Evolutionary conservation across 2,329 filamentous ascomycete species (phyloP).

Genomic region (Pezizomycotina sp.): DNA sequence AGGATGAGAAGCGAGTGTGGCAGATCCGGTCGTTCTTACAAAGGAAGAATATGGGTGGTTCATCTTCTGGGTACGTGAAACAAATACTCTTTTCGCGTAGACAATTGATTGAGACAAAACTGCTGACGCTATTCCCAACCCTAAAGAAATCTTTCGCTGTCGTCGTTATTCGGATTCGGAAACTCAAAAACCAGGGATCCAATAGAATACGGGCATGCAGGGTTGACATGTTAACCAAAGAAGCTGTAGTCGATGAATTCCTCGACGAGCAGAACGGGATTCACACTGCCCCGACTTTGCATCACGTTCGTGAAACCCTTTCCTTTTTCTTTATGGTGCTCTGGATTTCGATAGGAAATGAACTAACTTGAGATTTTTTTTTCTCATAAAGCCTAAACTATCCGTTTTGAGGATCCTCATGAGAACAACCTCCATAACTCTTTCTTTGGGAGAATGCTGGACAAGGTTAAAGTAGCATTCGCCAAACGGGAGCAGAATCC

Average conservation of each 20-base stretch:
- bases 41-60: slow-evolving; percentile 63
- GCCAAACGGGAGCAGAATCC: slow-evolving; percentile 59
- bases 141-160: slow-evolving; percentile 61
- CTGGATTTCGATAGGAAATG: background rate
- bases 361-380: slow-evolving; percentile 6
- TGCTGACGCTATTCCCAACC: too few species aligned
- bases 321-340: slow-evolving; percentile 21
- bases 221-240: slow-evolving; percentile 94
- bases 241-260: slow-evolving; percentile 87
- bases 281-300: background rate
- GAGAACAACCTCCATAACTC: slow-evolving; percentile 21
- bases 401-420: slow-evolving; percentile 26
- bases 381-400: slow-evolving; percentile 24
- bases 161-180: slow-evolving; percentile 49
- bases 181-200: slow-evolving; percentile 56
- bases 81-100: too few species aligned
- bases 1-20: slow-evolving; percentile 92
- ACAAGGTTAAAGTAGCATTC: slow-evolving; percentile 17
- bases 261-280: slow-evolving; percentile 51
- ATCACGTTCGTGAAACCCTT: slow-evolving; percentile 18
- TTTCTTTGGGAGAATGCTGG: slow-evolving; percentile 15
- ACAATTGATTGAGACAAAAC: too few species aligned
- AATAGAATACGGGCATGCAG: slow-evolving; percentile 80
- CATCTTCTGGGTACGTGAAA: too few species aligned
- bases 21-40: slow-evolving; percentile 92